A percentile compares a stretch with the other conserved stretches of the same genome.
Conservation (phyloP, 257 asterid genomes). For the Echites panduratus region DNA sequence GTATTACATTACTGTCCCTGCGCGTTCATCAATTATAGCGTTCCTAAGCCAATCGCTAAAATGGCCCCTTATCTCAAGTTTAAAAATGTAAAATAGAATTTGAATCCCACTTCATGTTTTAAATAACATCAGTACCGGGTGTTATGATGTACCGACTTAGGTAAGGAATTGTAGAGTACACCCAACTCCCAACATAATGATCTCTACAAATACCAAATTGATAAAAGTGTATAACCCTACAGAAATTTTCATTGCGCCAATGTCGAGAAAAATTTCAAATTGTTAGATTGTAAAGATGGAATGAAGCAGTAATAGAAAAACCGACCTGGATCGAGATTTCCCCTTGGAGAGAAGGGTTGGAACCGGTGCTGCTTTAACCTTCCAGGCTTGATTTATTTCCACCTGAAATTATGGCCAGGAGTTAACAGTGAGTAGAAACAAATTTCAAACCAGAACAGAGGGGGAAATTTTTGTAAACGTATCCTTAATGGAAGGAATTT, state of each 20-base stretch:
- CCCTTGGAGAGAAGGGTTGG: slow-evolving; percentile 64
- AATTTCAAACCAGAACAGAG: neutral
- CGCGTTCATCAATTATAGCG: neutral
- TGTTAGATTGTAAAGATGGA: neutral
- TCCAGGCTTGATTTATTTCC: slow-evolving; percentile 92
- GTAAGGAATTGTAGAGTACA: neutral
- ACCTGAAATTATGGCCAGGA: slow-evolving; percentile 36
- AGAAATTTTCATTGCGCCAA: neutral
- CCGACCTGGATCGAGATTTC: slow-evolving; percentile 78
- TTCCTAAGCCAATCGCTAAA: neutral
- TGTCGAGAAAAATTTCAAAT: neutral
- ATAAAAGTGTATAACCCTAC: too few species aligned
- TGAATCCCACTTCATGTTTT: neutral
- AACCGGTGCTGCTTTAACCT: slow-evolving; percentile 55
- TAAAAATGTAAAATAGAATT: neutral
- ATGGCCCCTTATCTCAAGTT: neutral
- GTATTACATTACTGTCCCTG: neutral
- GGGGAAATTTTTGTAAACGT: neutral
- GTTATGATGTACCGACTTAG: neutral
- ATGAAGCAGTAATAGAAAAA: neutral
- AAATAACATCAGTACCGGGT: neutral
- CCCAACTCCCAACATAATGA: neutral
- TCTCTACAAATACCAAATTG: neutral
- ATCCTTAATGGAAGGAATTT: slow-evolving; percentile 3
- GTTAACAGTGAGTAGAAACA: neutral